Base-by-base conservation (phyloP, 306 rosid species). In the Morella rubra region DNA sequence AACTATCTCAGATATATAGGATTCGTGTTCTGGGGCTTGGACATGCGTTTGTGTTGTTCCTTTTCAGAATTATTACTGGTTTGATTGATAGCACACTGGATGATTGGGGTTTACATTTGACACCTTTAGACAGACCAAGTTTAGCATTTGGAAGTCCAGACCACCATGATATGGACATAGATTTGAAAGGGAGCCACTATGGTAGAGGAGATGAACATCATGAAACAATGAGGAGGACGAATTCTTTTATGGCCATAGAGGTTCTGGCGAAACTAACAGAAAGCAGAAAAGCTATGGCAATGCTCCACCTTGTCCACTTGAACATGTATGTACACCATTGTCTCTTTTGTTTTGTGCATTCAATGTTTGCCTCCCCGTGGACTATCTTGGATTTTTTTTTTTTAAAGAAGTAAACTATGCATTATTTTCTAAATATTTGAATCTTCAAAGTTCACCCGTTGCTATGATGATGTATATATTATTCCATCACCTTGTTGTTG, bases 291-390 rank as follows among this genome's bases (percentile, higher is more conserved):
- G 81, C 94, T 52, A 76, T 81, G 67, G 83, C 84, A 79, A 80
- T 91, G 69, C 90, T 89, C 69, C 91, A 88, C 77, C 91, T 90
- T 79, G 87, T 87, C 79, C 87, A 81, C 83, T 76, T 89, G 74
- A 87, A 91, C 84, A 91, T 89, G 97, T 91, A 89, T 65, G 71
- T 62, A 41, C 59, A 69, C 70, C 64, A 62, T 73, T 50, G 70
- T 51, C 49, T 46, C 14, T 79, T 46, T 44, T 40, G 62, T 58
- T 19, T 20, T 67, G 65, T 61, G 70, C 61, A 49, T 80, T 75
- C 18, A 58, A 64, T 52, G 72, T 58, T 77, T 69, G 62, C 61
- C 64, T 77, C 81, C 60, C 59, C 47, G 8, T 41, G 70, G 58
- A 32, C 58, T 69, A 46, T 44, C 53, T 77, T 64, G 64, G 52